phyloP scores from a whole-genome alignment of 441 rosid genomes.

The Pelargonium australe region DNA sequence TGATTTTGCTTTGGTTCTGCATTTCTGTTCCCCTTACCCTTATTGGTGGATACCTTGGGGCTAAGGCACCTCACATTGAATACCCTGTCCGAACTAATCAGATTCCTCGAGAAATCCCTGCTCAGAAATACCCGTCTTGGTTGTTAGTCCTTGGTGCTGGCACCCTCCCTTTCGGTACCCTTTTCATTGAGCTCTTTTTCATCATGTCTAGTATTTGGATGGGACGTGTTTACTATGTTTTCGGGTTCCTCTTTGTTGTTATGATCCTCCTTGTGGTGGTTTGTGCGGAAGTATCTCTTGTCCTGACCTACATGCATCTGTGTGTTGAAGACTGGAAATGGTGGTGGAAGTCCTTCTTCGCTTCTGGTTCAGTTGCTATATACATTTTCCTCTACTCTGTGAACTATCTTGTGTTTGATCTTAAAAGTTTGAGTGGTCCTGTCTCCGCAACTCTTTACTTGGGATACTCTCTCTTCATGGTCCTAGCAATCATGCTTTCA shows the following conservation, averaged over 20 bases:
- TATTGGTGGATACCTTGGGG: constrained; percentile 65
- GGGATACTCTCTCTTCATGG: constrained; percentile 76
- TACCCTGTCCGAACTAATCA: constrained; percentile 77
- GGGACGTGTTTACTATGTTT: constrained; percentile 70
- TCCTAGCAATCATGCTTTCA: constrained; percentile 66
- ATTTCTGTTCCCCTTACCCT: constrained; percentile 78
- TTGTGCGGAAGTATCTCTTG: constrained; percentile 74
- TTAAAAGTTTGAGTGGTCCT: constrained; percentile 68
- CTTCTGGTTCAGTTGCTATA: constrained; percentile 75
- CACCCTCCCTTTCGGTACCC: constrained; percentile 63
- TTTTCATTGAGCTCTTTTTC: constrained; percentile 78
- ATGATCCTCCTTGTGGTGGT: constrained; percentile 65
- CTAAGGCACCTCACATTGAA: constrained; percentile 63
- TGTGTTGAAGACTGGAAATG: constrained; percentile 83
- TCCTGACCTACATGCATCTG: constrained; percentile 72
- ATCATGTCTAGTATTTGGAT: constrained; percentile 80
- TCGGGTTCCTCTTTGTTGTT: constrained; percentile 62
- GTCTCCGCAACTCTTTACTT: constrained; percentile 69
- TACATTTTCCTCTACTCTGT: constrained; percentile 70
- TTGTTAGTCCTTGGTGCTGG: constrained; percentile 68
- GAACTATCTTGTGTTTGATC: constrained; percentile 72
- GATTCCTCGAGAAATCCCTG: constrained; percentile 72
- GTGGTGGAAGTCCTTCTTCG: constrained; percentile 93
- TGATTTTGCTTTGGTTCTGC: constrained; percentile 65
- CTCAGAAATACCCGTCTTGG: constrained; percentile 76